phyloP scores from a whole-genome alignment of 331 rosid species.

The Malus hybrid region DNA sequence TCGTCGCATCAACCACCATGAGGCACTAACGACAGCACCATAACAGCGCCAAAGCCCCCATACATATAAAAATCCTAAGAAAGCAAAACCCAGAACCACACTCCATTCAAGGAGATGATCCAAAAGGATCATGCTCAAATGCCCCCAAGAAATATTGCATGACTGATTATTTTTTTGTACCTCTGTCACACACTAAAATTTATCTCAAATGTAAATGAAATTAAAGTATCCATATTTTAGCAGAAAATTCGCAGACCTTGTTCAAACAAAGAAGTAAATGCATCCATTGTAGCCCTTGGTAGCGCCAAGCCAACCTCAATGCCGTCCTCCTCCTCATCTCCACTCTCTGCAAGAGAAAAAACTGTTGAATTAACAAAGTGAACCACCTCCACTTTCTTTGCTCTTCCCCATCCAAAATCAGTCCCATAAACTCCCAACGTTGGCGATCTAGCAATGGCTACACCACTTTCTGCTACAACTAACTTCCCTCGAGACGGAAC shows the following conservation, averaged over 20 bases:
- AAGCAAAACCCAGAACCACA: neutral
- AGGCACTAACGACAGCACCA: neutral
- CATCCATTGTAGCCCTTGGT: slow-evolving; percentile 14
- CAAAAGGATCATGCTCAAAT: neutral
- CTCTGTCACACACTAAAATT: neutral
- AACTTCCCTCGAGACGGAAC: neutral
- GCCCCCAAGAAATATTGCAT: neutral
- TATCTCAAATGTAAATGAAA: neutral
- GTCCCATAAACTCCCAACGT: slow-evolving; percentile 27
- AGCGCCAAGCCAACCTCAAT: slow-evolving; percentile 43
- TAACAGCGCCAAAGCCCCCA: neutral
- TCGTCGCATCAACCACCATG: neutral
- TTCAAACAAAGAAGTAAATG: slow-evolving; percentile 20
- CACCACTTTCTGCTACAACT: neutral
- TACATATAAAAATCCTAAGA: neutral
- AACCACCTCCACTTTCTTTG: slow-evolving; percentile 28
- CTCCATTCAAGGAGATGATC: neutral
- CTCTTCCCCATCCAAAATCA: slow-evolving; percentile 69
- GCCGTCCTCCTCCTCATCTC: slow-evolving; percentile 30
- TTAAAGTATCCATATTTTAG: neutral
- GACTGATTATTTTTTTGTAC: too few species aligned
- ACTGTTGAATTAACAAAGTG: slow-evolving; percentile 12
- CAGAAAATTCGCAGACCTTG: neutral
- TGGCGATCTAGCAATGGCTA: slow-evolving; percentile 32
- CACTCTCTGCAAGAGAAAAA: slow-evolving; percentile 29